phyloP scores from a whole-genome alignment of 345 rosid genomes.

The Arabidopsis thaliana region TAIR10.1 NC_003075.7:12148501-12149000 shows the following conservation, averaged over 20 bases:
- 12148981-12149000: not conserved
- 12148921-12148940: not conserved
- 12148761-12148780: not conserved
- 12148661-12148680: not conserved
- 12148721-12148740: not conserved
- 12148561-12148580: too few relatives aligned
- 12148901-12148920: not conserved
- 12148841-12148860: not conserved
- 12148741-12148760: not conserved
- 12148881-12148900: not conserved
- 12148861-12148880: not conserved
- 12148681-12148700: conserved; percentile 10
- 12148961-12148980: not conserved
- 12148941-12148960: not conserved
- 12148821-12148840: not conserved
- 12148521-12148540: too few relatives aligned
- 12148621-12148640: too few relatives aligned
- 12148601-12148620: too few relatives aligned
- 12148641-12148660: too few relatives aligned
- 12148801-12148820: not conserved
- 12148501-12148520: too few relatives aligned
- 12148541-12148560: too few relatives aligned
- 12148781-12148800: too few relatives aligned
- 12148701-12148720: too few relatives aligned
- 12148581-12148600: too few relatives aligned